These are phyloP conservation scores for Thalia dealbata DNA, from an alignment of 176 grass and related monocot genomes.

Conservation along the genomic window DNA sequence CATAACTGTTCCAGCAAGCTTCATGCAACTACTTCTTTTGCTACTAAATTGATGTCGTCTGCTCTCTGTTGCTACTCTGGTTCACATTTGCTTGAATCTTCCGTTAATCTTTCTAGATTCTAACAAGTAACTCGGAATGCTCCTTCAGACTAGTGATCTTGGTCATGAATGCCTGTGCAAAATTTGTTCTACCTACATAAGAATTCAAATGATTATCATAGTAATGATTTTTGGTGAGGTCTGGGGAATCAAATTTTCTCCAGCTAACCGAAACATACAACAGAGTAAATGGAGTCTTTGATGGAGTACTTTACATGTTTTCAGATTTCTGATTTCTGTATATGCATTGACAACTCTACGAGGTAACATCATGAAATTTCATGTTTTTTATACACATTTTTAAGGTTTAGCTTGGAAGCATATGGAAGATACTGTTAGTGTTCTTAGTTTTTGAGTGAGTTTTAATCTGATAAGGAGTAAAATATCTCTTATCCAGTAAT, in stretches of 20 bases:
- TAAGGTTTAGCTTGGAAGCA: background rate
- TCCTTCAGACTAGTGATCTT: no score
- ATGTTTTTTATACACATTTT: background rate
- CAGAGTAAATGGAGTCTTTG: no score
- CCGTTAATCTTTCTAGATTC: background rate
- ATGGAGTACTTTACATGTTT: no score
- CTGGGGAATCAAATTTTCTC: no score
- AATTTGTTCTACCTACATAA: no score
- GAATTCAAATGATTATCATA: no score
- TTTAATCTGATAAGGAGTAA: background rate
- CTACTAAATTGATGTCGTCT: background rate
- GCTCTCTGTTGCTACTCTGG: background rate
- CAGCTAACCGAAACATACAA: no score
- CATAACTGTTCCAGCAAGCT: background rate
- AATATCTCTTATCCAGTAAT: background rate
- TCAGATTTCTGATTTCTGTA: background rate
- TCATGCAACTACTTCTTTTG: background rate
- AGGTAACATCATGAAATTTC: background rate
- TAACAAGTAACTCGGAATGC: no score
- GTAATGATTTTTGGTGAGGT: no score
- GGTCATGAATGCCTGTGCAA: no score
- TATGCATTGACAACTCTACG: background rate
- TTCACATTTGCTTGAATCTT: background rate
- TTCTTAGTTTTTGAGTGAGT: background rate
- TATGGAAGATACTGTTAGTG: background rate